Base-by-base conservation (phyloP, 148 eudicot genomes). In the Agrostemma githago region DNA sequence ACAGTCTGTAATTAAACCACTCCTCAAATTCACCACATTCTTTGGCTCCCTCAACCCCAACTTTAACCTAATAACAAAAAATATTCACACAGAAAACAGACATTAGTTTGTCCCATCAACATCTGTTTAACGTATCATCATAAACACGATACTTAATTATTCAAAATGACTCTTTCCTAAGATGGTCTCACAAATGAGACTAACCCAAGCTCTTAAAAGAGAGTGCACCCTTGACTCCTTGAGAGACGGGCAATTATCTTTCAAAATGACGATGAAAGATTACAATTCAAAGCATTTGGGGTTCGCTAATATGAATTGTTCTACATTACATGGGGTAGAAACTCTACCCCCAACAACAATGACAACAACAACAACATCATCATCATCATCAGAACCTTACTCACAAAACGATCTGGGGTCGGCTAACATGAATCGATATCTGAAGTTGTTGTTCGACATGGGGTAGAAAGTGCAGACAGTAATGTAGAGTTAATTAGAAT, bases 1-100 rank as follows among this genome's bases (percentile, higher is more conserved):
- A 82, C 34, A 94, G 83, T 86, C 98, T 88, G 88, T 91, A 91
- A 65, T 94, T 94, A 77, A 94, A 94, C 98, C 98, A 94, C 74
- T 94, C 98, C 77, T 94, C 98, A 74, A 88, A 86, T 1, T 94
- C 98, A 56, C 92, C 98, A 86, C 96, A 88, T 80, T 94, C 98
- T 72, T 81, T 84, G 59, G 98, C 98, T 74, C 98, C 98, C 82
- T 83, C 62, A 72, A 94, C 98, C 63, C 96, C 98, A 81, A 89
- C 51, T 80, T 94, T 94, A 38, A 94, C 97, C 98, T 94, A 80
- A 48, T 76, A 34, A 74, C 5, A 39, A 70, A 59, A 54, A 69
- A 21, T 41, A 59, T 65, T 19, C 21, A 21, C 58, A 62, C 9
- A 19, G 8, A 39, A 0, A 48, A 20, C 44, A n/a, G 60, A 43